These are phyloP conservation scores for Plasmodium blacklocki DNA, from an alignment of 169 alveolate species.

Conservation along the genomic window DNA sequence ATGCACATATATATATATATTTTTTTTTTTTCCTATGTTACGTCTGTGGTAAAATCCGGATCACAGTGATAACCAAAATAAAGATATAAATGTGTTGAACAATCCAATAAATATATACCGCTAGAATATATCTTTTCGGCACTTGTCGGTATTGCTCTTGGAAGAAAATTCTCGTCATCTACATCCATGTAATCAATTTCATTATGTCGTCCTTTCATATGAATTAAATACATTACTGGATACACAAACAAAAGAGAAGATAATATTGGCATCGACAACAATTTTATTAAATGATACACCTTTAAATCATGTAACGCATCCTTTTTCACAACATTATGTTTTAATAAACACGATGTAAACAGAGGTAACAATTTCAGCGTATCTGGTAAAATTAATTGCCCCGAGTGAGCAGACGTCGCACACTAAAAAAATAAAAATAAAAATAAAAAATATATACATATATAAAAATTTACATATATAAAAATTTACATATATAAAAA, in stretches of 20 bases:
- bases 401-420: conserved; percentile 85
- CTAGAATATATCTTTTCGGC: conserved; percentile 83
- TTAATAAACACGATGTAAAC: conserved; percentile 82
- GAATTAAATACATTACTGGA: conserved; percentile 76
- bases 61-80: conserved; percentile 86
- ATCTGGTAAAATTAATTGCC: conserved; percentile 91
- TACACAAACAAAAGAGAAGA: conserved; percentile 77
- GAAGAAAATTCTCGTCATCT: conserved; percentile 76
- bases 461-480: not conserved
- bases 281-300: conserved; percentile 60
- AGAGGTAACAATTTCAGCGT: conserved; percentile 88
- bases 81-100: conserved; percentile 83
- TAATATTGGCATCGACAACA: conserved; percentile 55
- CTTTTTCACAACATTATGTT: conserved; percentile 74
- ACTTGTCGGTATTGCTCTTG: conserved; percentile 81
- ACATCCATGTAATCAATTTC: conserved; percentile 61
- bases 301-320: conserved; percentile 47
- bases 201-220: conserved; percentile 45
- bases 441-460: not conserved
- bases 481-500: not conserved
- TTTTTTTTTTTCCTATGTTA: conserved; percentile 2
- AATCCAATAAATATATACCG: conserved; percentile 88
- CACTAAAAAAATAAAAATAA: conserved; percentile 59
- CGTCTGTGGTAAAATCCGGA: conserved; percentile 44
- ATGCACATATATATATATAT: not conserved